These are phyloP conservation scores for Pseudozyma tsukubaensis DNA, from an alignment of 1,284 basidiomycete genomes.

Conservation along the genomic window DNA sequence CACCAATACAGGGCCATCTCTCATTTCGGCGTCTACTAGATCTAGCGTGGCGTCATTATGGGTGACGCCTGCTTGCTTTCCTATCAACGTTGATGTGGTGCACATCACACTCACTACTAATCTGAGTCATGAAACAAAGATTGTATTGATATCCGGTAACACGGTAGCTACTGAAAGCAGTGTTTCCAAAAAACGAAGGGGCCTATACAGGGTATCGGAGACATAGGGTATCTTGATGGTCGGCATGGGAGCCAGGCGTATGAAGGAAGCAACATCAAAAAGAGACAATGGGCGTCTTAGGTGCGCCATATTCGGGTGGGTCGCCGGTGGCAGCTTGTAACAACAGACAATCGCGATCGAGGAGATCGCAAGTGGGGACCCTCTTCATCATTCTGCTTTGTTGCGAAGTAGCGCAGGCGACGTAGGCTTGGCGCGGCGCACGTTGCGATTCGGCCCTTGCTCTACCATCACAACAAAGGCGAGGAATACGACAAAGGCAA, in stretches of 20 bases:
- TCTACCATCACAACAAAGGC: slow-evolving; percentile 59
- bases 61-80: no score
- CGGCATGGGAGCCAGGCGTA: background rate
- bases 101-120: background rate
- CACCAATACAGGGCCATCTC: no score
- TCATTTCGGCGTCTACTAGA: no score
- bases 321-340: background rate
- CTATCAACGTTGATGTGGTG: no score
- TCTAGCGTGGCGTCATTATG: no score
- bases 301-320: background rate
- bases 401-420: slow-evolving; percentile 8
- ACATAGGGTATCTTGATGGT: slow-evolving; percentile 2
- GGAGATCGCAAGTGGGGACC: background rate
- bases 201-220: slow-evolving; percentile 10
- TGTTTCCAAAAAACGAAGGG: background rate
- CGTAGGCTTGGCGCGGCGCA: slow-evolving; percentile 13
- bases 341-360: background rate
- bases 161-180: background rate
- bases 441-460: slow-evolving; percentile 34
- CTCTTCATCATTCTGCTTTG: slow-evolving; percentile 13
- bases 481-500: slow-evolving; percentile 57
- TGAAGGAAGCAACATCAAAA: no score
- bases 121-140: background rate
- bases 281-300: background rate
- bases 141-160: background rate